Evolutionary conservation across 805 yeast species (phyloP).

Genomic region (Cyberlindnera suaveolens): DNA sequence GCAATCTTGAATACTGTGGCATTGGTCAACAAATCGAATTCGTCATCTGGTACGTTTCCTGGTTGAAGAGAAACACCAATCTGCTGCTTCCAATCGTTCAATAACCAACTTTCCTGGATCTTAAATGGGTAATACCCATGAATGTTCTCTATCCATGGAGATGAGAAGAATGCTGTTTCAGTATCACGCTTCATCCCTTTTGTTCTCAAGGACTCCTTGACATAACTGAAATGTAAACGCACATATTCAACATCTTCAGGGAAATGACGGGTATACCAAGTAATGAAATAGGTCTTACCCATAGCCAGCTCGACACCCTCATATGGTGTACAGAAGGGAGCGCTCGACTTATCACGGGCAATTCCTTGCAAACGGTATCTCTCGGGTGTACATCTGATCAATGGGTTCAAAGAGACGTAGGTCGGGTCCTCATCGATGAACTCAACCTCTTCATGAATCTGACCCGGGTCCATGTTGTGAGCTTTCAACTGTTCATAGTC

Average conservation of each 20-base stretch:
- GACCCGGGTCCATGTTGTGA: slow-evolving; percentile 63
- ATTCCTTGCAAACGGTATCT: slow-evolving; percentile 58
- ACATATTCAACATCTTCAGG: slow-evolving; percentile 50
- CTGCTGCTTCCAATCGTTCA: slow-evolving; percentile 43
- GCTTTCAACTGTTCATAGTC: slow-evolving; percentile 62
- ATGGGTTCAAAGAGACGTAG: slow-evolving; percentile 65
- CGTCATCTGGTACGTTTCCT: slow-evolving; percentile 56
- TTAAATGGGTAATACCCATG: slow-evolving; percentile 63
- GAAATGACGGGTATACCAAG: slow-evolving; percentile 76
- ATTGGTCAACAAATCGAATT: slow-evolving; percentile 47
- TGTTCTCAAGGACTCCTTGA: slow-evolving; percentile 47
- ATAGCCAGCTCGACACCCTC: slow-evolving; percentile 51
- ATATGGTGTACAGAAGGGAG: slow-evolving; percentile 82
- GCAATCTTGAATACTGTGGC: slow-evolving; percentile 44
- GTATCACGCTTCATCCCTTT: slow-evolving; percentile 51
- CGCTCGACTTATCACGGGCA: slow-evolving; percentile 50
- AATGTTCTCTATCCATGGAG: slow-evolving; percentile 64
- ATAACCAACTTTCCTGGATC: slow-evolving; percentile 59
- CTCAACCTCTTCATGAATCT: slow-evolving; percentile 47
- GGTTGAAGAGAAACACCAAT: slow-evolving; percentile 73
- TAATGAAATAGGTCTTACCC: slow-evolving; percentile 64
- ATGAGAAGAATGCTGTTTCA: slow-evolving; percentile 47
- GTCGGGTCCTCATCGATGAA: slow-evolving; percentile 66
- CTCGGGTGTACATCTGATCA: slow-evolving; percentile 82
- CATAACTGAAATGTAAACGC: slow-evolving; percentile 58